Evolutionary conservation across 495 filamentous ascomycete genomes (phyloP).

Genomic region (Melanomma pulvis-pyrius): DNA sequence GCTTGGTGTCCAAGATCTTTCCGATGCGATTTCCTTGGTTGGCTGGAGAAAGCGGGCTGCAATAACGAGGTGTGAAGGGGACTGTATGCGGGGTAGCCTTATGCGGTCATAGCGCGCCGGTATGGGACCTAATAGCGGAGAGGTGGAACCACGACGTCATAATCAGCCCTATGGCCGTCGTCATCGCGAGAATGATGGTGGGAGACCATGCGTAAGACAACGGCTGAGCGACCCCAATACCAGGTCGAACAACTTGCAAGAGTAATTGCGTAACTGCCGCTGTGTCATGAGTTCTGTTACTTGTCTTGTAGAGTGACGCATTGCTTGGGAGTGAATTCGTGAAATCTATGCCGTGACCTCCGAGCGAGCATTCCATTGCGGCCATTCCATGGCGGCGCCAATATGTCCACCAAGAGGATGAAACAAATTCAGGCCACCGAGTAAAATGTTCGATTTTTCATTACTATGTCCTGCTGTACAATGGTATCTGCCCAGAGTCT

Average conservation of each 20-base stretch:
- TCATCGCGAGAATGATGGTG: not conserved
- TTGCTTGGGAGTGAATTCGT: not conserved
- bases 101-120: not conserved
- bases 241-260: not conserved
- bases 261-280: not conserved
- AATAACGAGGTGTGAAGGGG: not conserved
- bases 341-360: not conserved
- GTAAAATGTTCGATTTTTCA: too few species aligned
- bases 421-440: too few species aligned
- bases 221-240: not conserved
- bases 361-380: not conserved
- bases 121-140: not conserved
- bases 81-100: not conserved
- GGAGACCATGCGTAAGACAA: not conserved
- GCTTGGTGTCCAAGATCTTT: slow-evolving; percentile 10
- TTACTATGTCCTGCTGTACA: too few species aligned
- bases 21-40: not conserved
- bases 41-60: not conserved
- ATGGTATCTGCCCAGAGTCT: too few species aligned
- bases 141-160: slow-evolving; percentile 15
- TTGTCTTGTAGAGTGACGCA: not conserved
- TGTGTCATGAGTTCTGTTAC: not conserved
- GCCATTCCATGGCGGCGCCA: too few species aligned
- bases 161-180: slow-evolving; percentile 15
- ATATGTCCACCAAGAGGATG: too few species aligned